Base-by-base conservation (phyloP, 257 asterid species). In the Asclepias syriaca region DNA sequence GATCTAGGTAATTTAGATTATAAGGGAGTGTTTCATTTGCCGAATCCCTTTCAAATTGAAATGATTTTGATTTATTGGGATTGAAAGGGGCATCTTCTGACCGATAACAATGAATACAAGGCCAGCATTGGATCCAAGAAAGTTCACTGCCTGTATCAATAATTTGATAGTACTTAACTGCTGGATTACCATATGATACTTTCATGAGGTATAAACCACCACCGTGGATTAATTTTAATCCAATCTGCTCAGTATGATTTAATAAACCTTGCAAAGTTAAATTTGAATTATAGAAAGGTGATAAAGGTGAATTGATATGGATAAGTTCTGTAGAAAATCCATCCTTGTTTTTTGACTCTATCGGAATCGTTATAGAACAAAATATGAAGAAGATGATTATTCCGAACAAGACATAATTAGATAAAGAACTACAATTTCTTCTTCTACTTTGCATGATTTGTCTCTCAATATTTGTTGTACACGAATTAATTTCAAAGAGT, bases 1-100 rank as follows among this genome's bases (percentile, higher is more conserved):
- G 19, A 59, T 82, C 84, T 27, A 74, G 79, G 22, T 85, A 82
- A 11, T 8, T 22, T 14, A 48, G 39, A 3, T 61, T 3, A 18
- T 75, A 79, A 3, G 8, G 49, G 21, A 9, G 11, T 43, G 48
- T 43, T 43, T 43, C 1, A n/a, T 54, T n/a, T 19, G 11, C 2
- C 1, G 2, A 56, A 56, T 15, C 22, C 14, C 1, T 8, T 21
- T 21, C 63, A 9, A 3, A 21, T 7, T 6, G 34, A 29, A 60
- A 60, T 29, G 66, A 29, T 27, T 9, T 29, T 14, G 66, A 60
- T 14, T 14, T 11, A 4, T 6, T 13, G 7, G 66, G 66, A 13
- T 29, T 29, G 29, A 29, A 60, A 29, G 66, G 66, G 0, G 37
- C 5, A 1, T 8, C 29, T 27, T 29, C 21, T 0, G 66, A 60